phyloP scores from a whole-genome alignment of 345 rosid genomes.

The Arabis alpina region DNA sequence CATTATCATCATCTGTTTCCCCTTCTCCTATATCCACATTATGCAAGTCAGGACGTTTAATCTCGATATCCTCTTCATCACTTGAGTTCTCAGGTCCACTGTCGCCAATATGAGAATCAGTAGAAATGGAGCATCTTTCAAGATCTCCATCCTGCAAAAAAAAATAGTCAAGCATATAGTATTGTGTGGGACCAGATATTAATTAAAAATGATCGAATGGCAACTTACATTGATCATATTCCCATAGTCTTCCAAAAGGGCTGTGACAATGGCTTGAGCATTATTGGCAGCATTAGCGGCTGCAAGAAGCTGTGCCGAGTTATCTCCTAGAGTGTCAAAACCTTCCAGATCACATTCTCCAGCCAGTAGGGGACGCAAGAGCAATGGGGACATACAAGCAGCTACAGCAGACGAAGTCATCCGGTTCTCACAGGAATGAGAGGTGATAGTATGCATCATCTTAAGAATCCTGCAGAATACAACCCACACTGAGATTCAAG shows the following conservation, averaged over 20 bases:
- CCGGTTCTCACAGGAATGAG: slow-evolving; percentile 82
- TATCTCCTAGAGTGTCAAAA: slow-evolving; percentile 78
- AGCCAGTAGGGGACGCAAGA: slow-evolving; percentile 88
- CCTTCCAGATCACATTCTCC: slow-evolving; percentile 98
- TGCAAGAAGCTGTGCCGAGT: slow-evolving; percentile 97
- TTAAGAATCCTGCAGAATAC: slow-evolving; percentile 73
- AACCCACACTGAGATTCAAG: slow-evolving; percentile 33
- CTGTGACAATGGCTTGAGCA: slow-evolving; percentile 87
- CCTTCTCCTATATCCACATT: slow-evolving; percentile 74
- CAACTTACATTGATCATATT: slow-evolving; percentile 83
- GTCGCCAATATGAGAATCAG: slow-evolving; percentile 85
- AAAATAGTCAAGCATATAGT: slow-evolving; percentile 25
- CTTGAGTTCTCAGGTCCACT: slow-evolving; percentile 87
- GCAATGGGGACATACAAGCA: slow-evolving; percentile 99
- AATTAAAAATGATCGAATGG: slow-evolving; percentile 10
- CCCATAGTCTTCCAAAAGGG: slow-evolving; percentile 92
- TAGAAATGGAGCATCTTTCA: slow-evolving; percentile 88
- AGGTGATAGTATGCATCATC: slow-evolving; percentile 88
- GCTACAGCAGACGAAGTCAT: slow-evolving; percentile 98
- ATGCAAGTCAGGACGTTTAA: slow-evolving; percentile 72
- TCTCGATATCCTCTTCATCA: slow-evolving; percentile 77
- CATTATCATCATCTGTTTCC: slow-evolving; percentile 73
- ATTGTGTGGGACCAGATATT: slow-evolving; percentile 11
- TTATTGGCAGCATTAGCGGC: slow-evolving; percentile 98
- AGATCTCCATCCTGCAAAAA: slow-evolving; percentile 77